phyloP scores from a whole-genome alignment of 2,329 filamentous ascomycete species.

The Phaeosphaeria sp. region DNA sequence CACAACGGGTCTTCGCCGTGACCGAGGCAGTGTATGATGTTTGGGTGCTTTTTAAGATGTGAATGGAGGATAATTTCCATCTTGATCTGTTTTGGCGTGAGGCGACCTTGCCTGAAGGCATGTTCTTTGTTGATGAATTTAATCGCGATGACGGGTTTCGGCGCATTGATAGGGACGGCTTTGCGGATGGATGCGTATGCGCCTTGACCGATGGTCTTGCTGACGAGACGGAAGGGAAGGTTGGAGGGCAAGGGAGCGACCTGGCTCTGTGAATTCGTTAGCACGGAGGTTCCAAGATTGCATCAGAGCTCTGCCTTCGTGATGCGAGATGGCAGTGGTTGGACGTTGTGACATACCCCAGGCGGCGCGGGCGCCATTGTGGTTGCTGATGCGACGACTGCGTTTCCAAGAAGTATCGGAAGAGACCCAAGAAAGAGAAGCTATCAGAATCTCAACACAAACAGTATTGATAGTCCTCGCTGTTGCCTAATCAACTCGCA shows the following conservation, averaged over 20 bases:
- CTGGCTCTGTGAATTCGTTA: constrained; percentile 65
- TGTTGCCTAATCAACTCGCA: constrained; percentile 15
- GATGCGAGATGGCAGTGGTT: constrained; percentile 21
- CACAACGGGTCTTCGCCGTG: constrained; percentile 84
- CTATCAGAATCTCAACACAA: not conserved
- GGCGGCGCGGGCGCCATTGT: constrained; percentile 35
- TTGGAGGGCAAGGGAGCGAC: constrained; percentile 82
- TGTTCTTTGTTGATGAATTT: constrained; percentile 99
- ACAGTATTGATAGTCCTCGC: constrained; percentile 9
- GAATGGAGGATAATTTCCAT: constrained; percentile 92
- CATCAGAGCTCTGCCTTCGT: not conserved
- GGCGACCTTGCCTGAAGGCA: constrained; percentile 84
- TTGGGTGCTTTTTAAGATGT: constrained; percentile 85
- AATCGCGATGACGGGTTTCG: constrained; percentile 86
- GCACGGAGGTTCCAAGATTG: not conserved
- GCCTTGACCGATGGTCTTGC: constrained; percentile 93
- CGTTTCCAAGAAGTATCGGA: not conserved
- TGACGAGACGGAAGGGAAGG: constrained; percentile 92
- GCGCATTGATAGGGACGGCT: constrained; percentile 74
- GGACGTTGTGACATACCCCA: constrained; percentile 25
- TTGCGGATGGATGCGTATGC: constrained; percentile 99
- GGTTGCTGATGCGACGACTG: not conserved
- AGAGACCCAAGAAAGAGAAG: not conserved
- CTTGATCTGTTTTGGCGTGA: constrained; percentile 86
- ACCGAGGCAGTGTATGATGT: constrained; percentile 92